Base-by-base conservation (phyloP, 192 early-diverging fungal genomes). In the Helicostylum pulchrum region DNA sequence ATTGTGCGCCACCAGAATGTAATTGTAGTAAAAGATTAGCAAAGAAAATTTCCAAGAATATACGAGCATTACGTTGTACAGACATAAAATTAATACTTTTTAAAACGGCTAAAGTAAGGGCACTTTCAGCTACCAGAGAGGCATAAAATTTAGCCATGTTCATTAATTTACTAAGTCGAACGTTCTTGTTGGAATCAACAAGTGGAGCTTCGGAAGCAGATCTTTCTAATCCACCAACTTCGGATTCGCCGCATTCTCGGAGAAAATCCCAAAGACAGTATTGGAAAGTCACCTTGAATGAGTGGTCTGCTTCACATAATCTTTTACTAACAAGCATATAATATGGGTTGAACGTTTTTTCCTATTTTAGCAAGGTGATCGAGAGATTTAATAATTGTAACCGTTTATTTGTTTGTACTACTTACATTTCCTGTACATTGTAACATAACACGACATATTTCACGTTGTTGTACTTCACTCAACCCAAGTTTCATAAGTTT, bases 201-300 rank as follows among this genome's bases (percentile, higher is more conserved):
- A 76, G 51, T 8, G 47, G 68, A 21, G 64, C 70, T 34, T 76
- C 55, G 8, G 57, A 72, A 14, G 74, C 77, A 44, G 72, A 51
- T 59, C 72, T 70, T 30, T 83, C 81, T 74, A 92, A 77, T 1
- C 89, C 89, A 62, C 89, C 89, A 2, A 90, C 85, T 59, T 89
- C 90, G n/a, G 70, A 77, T 53, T 92, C 92, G 26, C 87, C 91
- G 71, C 92, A 79, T 54, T 87, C 89, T 54, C 97, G 86, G 59
- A 99, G 68, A 66, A 92, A 85, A 76, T 99, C 97, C 97, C 97
- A 99, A 45, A 99, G 80, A 14, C 88, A 85, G 72, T 91, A 99
- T 82, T 96, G 93, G 69, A 94, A 88, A 5, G 97, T 99, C 62
- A 97, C 83, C 74, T 87, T 88, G 80, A 87, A 92, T 7, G 87